Evolutionary conservation across 73 alveolate genomes (phyloP).

Genomic region (Paramecium sexaurelia): DNA sequence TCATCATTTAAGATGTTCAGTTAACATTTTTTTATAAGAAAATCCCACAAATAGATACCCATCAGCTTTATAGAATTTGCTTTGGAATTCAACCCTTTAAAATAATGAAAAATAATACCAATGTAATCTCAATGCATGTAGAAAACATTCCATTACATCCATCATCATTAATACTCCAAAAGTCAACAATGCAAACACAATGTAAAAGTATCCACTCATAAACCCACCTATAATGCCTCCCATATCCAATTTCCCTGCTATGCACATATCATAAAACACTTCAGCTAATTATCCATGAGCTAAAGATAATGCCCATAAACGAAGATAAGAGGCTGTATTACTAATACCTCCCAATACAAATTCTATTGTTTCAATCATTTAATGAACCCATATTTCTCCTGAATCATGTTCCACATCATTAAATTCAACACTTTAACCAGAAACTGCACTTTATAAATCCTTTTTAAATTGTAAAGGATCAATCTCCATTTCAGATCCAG

Average conservation of each 20-base stretch:
- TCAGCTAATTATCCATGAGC: slow-evolving; percentile 91
- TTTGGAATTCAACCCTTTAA: slow-evolving; percentile 95
- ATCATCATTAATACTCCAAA: slow-evolving; percentile 90
- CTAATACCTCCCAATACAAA: slow-evolving; percentile 87
- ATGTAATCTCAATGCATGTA: slow-evolving; percentile 95
- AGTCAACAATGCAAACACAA: slow-evolving; percentile 80
- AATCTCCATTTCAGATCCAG: slow-evolving; percentile 15
- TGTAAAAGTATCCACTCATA: slow-evolving; percentile 56
- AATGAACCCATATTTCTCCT: slow-evolving; percentile 83
- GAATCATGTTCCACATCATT: slow-evolving; percentile 69
- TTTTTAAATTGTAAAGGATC: neutral
- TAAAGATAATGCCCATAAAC: slow-evolving; percentile 93
- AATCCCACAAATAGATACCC: slow-evolving; percentile 17
- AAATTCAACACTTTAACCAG: slow-evolving; percentile 55
- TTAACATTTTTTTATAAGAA: neutral
- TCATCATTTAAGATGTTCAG: neutral
- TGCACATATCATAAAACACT: slow-evolving; percentile 78
- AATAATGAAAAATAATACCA: slow-evolving; percentile 70
- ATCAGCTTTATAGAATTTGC: slow-evolving; percentile 69
- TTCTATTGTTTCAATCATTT: slow-evolving; percentile 90
- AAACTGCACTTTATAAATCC: neutral
- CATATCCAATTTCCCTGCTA: neutral
- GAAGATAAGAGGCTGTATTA: slow-evolving; percentile 93
- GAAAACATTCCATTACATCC: slow-evolving; percentile 97
- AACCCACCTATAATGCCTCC: slow-evolving; percentile 37